Evolutionary conservation across 345 rosid species (phyloP).

Genomic region (Trapa bicornis): DNA sequence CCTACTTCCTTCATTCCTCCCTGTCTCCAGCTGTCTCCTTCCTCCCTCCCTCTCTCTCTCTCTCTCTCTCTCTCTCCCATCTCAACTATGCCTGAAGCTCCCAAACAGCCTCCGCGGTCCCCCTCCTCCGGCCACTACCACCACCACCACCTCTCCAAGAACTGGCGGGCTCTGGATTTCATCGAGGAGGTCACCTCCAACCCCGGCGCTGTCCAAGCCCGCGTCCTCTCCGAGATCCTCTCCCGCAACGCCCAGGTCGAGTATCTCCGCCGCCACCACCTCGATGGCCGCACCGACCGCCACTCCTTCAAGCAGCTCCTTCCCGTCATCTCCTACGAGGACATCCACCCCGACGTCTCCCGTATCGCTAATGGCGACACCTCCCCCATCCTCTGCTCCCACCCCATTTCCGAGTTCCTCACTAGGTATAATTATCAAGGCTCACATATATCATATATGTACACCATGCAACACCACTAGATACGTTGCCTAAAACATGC

Average conservation of each 20-base stretch:
- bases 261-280: conserved; percentile 62
- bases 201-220: conserved; percentile 56
- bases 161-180: conserved; percentile 46
- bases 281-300: conserved; percentile 47
- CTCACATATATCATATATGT: no score
- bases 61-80: not conserved
- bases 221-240: conserved; percentile 67
- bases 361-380: conserved; percentile 91
- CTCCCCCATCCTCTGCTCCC: conserved; percentile 75
- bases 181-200: conserved; percentile 68
- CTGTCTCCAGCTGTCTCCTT: not conserved
- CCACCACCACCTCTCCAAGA: conserved; percentile 29
- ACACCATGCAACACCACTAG: no score
- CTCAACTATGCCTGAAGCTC: conserved; percentile 75
- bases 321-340: conserved; percentile 77
- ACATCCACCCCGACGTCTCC: conserved; percentile 62
- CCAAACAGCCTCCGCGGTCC: conserved; percentile 15
- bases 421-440: conserved; percentile 42
- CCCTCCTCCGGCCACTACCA: not conserved
- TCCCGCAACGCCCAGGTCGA: conserved; percentile 80
- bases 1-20: no score
- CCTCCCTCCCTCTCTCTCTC: not conserved
- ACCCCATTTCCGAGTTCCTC: conserved; percentile 89
- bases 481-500: no score
- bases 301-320: conserved; percentile 58